Conservation (phyloP, 352 stramenopile genomes). For the Chrysophaeum taylorii region DNA sequence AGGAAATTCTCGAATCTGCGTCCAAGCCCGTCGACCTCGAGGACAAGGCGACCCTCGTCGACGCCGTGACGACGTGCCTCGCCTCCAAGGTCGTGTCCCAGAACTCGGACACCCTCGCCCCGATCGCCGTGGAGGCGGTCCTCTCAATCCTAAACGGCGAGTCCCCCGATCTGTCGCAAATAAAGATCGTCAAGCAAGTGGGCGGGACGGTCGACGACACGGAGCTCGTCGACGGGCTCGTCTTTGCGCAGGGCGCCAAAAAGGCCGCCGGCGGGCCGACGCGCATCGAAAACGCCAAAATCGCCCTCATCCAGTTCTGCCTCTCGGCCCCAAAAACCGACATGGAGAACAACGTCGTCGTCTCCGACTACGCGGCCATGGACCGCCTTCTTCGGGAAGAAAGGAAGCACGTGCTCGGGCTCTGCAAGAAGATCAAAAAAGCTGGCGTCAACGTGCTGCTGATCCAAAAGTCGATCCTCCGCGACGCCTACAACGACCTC, state of each 20-base stretch:
- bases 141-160: constrained; percentile 80
- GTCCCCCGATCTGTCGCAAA: constrained; percentile 79
- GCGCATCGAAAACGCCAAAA: constrained; percentile 92
- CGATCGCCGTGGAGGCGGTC: constrained; percentile 96
- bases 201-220: constrained; percentile 98
- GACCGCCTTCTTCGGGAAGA: constrained; percentile 97
- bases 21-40: constrained; percentile 74
- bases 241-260: constrained; percentile 87
- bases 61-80: constrained; percentile 95
- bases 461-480: constrained; percentile 99
- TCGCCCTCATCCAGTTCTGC: constrained; percentile 98
- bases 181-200: constrained; percentile 95
- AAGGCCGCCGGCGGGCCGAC: constrained; percentile 59
- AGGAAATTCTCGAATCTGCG: constrained; percentile 64
- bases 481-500: constrained; percentile 98
- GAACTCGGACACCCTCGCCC: constrained; percentile 90
- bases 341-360: constrained; percentile 99
- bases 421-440: constrained; percentile 98
- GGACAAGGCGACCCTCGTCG: constrained; percentile 83
- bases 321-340: constrained; percentile 97
- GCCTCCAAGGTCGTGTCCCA: constrained; percentile 92
- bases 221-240: constrained; percentile 89
- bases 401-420: constrained; percentile 88
- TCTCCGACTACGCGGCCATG: constrained; percentile 98
- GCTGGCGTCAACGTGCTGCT: constrained; percentile 93